Base-by-base conservation (phyloP, 2,329 filamentous ascomycete species). In the Colletotrichum cereale region DNA sequence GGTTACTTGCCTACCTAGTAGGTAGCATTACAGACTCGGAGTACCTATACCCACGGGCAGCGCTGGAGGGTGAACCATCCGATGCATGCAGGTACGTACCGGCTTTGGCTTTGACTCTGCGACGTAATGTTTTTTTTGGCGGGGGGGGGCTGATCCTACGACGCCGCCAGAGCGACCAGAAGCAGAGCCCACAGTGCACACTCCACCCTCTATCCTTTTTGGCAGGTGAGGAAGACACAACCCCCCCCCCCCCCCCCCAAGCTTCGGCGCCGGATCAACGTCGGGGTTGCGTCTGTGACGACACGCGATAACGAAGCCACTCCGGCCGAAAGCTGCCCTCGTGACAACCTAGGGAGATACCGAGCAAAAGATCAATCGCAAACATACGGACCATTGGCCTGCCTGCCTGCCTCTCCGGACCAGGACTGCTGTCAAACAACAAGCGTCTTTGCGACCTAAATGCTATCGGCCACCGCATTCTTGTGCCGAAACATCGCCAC, bases 271-370 rank as follows among this genome's bases (percentile, higher is more conserved):
- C 70, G 70, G 70, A 71, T 71, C 67, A 72, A 72, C 48, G 31
- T 72, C 70, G 70, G 70, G 70, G 24, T 66, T 66, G 55, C 48
- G n/a, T n/a, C 67, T 64, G 66, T 66, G 70, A 72, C 70, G 66
- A 72, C 70, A 72, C 66, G 61, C 70, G 66, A 72, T 62, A 72
- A 64, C 60, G 64, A 63, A 62, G 44, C 48, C 48, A 11, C 36
- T 18, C 24, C 2, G 42, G 55, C 44, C 44, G 42, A 29, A 57
- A 52, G 62, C 66, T 66, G 47, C 26, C 42, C 67, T 66, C 40
- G 56, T 61, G 62, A 70, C 67, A 26, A 63, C 36, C 24, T 42
- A 7, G 29, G 26, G 52, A 29, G 44, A 50, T 31, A 14, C 31
- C 42, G n/a, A n/a, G 21, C n/a, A 36, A 26, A 14, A 26, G 2